Conservation (phyloP, 176 grass and related monocot species). For the Melocanna baccifera region DNA sequence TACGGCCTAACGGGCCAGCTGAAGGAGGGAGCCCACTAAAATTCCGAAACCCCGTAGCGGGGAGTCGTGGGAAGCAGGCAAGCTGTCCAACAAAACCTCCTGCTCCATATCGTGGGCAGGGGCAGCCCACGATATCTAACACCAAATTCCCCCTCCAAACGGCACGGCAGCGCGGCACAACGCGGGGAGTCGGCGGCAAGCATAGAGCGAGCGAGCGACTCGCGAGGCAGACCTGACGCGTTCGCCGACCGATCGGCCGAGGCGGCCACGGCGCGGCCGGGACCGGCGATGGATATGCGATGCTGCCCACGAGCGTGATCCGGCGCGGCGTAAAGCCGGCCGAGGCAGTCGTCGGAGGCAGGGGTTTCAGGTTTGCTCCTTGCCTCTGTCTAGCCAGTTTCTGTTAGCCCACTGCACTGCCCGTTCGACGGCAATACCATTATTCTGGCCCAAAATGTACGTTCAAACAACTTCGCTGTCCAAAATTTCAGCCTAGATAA, state of each 20-base stretch:
- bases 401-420: neutral
- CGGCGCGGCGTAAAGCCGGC: neutral
- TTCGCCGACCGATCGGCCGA: neutral
- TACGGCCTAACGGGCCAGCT: neutral
- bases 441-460: neutral
- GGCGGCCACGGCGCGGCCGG: neutral
- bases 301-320: neutral
- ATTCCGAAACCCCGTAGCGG: neutral
- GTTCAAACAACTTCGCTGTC: neutral
- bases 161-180: neutral
- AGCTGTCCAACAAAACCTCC: neutral
- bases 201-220: neutral
- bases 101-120: too few species aligned
- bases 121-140: neutral
- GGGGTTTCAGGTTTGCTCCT: neutral
- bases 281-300: too few species aligned
- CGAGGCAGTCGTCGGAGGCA: neutral
- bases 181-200: neutral
- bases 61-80: neutral
- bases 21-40: neutral
- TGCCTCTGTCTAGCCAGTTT: neutral
- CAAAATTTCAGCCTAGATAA: neutral
- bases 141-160: neutral
- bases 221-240: neutral
- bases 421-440: neutral